Percentiles rank a stretch among this genome's conserved stretches.
Evolutionary conservation across 73 alveolate species (phyloP).

Genomic region (Tetrahymena thermophila): DNA sequence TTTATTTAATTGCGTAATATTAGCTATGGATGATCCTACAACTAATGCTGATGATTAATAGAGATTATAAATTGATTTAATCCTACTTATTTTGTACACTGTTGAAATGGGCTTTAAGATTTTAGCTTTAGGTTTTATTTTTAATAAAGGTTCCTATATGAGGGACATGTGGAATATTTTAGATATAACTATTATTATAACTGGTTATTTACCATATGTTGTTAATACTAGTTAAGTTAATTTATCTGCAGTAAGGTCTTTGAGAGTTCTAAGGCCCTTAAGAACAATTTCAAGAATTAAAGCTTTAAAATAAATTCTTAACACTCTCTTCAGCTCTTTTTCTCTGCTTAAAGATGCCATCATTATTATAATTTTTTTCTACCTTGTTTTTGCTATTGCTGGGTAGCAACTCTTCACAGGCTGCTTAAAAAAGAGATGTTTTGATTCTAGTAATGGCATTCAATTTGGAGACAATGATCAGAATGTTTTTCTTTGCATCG

Average conservation of each 20-base stretch:
- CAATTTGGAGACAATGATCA: not conserved
- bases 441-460: conserved; percentile 51
- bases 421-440: conserved; percentile 71
- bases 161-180: conserved; percentile 72
- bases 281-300: conserved; percentile 91
- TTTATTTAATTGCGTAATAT: conserved; percentile 49
- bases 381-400: conserved; percentile 86
- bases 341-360: conserved; percentile 84
- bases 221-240: conserved; percentile 44
- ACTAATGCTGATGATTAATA: conserved; percentile 1
- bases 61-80: conserved; percentile 2
- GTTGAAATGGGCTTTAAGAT: conserved; percentile 41
- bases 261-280: conserved; percentile 94
- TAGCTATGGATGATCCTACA: conserved; percentile 81
- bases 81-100: conserved; percentile 32
- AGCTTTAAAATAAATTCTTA: conserved; percentile 86
- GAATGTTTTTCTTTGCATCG: conserved; percentile 43
- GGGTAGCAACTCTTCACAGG: conserved; percentile 92
- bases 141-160: conserved; percentile 32
- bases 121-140: conserved; percentile 42
- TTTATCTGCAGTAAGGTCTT: conserved; percentile 81
- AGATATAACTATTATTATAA: conserved; percentile 56
- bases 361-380: conserved; percentile 78
- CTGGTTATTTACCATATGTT: conserved; percentile 63
- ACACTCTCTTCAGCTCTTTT: conserved; percentile 81